phyloP scores from a whole-genome alignment of 1,139 yeast genomes.

The Spathaspora sp. region DNA sequence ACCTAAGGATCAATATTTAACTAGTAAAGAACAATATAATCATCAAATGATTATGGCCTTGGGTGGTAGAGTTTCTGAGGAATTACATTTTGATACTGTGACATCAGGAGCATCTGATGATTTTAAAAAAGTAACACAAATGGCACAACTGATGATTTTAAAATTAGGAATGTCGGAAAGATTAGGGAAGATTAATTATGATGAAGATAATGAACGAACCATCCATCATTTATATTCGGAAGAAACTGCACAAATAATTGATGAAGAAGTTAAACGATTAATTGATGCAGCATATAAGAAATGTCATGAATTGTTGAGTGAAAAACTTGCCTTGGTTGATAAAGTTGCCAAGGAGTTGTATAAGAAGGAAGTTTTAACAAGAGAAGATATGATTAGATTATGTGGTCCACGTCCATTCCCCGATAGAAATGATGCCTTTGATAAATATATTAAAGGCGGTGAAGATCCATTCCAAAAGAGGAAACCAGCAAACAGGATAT shows the following conservation, averaged over 20 bases:
- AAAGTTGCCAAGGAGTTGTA: slow-evolving; percentile 84
- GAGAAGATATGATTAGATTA: slow-evolving; percentile 86
- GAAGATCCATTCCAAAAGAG: slow-evolving; percentile 38
- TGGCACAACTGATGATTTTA: slow-evolving; percentile 93
- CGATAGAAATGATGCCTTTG: slow-evolving; percentile 90
- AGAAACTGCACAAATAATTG: slow-evolving; percentile 76
- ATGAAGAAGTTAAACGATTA: slow-evolving; percentile 78
- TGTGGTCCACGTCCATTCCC: slow-evolving; percentile 90
- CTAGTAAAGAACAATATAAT: slow-evolving; percentile 72
- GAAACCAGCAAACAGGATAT: slow-evolving; percentile 18
- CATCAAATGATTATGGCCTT: slow-evolving; percentile 96
- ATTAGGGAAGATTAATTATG: slow-evolving; percentile 79
- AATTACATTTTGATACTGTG: slow-evolving; percentile 82
- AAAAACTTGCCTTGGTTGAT: slow-evolving; percentile 71
- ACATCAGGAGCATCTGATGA: slow-evolving; percentile 97
- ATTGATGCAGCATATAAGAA: slow-evolving; percentile 73
- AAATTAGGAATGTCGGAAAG: slow-evolving; percentile 86
- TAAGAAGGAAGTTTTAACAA: slow-evolving; percentile 79
- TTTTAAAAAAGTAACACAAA: slow-evolving; percentile 91
- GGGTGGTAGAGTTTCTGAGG: slow-evolving; percentile 96
- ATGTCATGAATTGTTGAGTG: slow-evolving; percentile 67
- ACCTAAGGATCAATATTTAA: slow-evolving; percentile 88
- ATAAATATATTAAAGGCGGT: slow-evolving; percentile 70
- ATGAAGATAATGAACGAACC: slow-evolving; percentile 76
- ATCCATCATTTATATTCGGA: too few species aligned